Evolutionary conservation across 306 rosid species (phyloP).

Genomic region (Pachyrhizus erosus): DNA sequence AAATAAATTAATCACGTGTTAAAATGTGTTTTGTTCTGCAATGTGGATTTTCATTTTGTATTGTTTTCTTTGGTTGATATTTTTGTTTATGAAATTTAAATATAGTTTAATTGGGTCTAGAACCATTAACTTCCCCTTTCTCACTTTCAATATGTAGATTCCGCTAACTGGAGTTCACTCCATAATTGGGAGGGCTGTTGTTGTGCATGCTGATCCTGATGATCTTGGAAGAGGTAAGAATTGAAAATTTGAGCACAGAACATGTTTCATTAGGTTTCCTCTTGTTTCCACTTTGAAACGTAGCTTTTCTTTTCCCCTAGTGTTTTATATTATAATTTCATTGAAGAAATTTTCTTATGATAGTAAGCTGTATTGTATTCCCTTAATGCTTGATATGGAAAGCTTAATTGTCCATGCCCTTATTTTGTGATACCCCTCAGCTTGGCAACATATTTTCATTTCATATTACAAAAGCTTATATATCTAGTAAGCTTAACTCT

Average conservation of each 20-base stretch:
- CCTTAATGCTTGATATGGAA: background rate
- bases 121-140: constrained; percentile 4
- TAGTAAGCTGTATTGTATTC: background rate
- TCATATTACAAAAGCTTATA: background rate
- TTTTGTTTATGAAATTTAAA: background rate
- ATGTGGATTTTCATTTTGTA: background rate
- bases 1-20: constrained; percentile 1
- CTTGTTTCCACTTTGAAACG: constrained; percentile 14
- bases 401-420: constrained; percentile 21
- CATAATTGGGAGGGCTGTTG: constrained; percentile 70
- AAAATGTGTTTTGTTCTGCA: background rate
- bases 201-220: constrained; percentile 82
- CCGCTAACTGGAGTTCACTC: constrained; percentile 68
- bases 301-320: constrained; percentile 3
- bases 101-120: constrained; percentile 3
- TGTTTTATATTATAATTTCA: constrained; percentile 1
- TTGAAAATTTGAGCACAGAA: constrained; percentile 19
- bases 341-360: background rate
- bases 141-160: constrained; percentile 51
- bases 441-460: constrained; percentile 11
- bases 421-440: background rate
- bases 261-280: constrained; percentile 18
- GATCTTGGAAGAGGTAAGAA: constrained; percentile 75
- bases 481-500: background rate
- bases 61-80: constrained; percentile 19